Conservation (phyloP, 345 rosid species). For the Syzygium oleosum region DNA sequence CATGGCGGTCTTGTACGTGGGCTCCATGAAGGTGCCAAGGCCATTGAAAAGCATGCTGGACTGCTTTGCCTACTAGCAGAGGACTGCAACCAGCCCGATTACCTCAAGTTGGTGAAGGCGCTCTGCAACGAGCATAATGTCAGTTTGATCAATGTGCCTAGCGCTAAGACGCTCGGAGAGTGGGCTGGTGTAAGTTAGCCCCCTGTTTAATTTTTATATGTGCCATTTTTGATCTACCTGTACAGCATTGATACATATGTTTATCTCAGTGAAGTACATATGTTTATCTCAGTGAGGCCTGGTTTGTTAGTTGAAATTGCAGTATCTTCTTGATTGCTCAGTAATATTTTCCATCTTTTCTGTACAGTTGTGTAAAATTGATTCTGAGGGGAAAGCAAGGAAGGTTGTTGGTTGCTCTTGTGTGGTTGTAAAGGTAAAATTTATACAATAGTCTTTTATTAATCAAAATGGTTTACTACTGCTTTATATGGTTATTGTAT, state of each 20-base stretch:
- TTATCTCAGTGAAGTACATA: not conserved
- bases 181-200: conserved; percentile 84
- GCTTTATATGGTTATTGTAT: not conserved
- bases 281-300: not conserved
- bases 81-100: conserved; percentile 85
- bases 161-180: conserved; percentile 85
- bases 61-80: conserved; percentile 77
- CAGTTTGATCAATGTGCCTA: conserved; percentile 56
- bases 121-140: conserved; percentile 74
- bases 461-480: not conserved
- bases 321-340: not conserved
- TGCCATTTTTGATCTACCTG: not conserved
- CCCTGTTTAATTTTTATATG: not conserved
- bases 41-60: conserved; percentile 72
- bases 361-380: conserved; percentile 75
- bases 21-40: conserved; percentile 71
- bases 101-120: conserved; percentile 68
- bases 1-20: conserved; percentile 73
- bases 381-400: conserved; percentile 79
- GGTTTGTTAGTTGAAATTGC: not conserved
- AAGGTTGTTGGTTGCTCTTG: conserved; percentile 91
- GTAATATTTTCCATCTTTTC: not conserved
- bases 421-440: conserved; percentile 63
- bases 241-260: not conserved
- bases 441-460: not conserved